Evolutionary conservation across 75 land plant species (phyloP), one percentile per base, ranked within the genome.

Genomic region (Pinus taeda): DNA sequence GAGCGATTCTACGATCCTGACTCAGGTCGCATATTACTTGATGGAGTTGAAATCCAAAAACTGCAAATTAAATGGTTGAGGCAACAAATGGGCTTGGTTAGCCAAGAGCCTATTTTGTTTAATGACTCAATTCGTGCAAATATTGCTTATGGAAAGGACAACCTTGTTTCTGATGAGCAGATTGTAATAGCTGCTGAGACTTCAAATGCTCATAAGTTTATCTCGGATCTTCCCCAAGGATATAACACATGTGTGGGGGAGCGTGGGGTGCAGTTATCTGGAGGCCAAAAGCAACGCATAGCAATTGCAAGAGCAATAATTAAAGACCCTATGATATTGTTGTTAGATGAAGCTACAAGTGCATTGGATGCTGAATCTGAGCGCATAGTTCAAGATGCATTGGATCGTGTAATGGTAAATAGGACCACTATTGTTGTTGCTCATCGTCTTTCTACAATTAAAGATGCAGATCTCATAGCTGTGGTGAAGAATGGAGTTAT

Each of bases 351-450:
- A 82, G 96, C 96, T 1, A 93, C 96, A 4, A 87, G 90, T 73
- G 93, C 96, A 4, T 76, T 91, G 3, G 93, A 93, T 75, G 94
- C 96, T 9, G 94, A 93, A 63, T 91, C 96, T 0, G 96, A 93
- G 82, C 72, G 81, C 24, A 77, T 92, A 53, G 96, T 93, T 20
- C 96, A 92, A 73, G 96, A 92, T 59, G 96, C 96, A 26, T 73
- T 91, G 57, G 96, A 93, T 71, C 53, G 82, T 33, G 85, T 92
- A 37, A 92, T 87, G 91, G 88, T 90, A 77, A 86, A 85, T 59
- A 63, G 95, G 45, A 85, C 97, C 5, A 87, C 91, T 12, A 80
- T 94, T 5, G 93, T 94, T 21, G 88, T 94, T 14, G 97, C 97
- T 12, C 94, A 93, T 78, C 81, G 98, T 14, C 81, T 95, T 30